Evolutionary conservation across 129 eudicot genomes (phyloP).

Genomic region (Arctium lappa): DNA sequence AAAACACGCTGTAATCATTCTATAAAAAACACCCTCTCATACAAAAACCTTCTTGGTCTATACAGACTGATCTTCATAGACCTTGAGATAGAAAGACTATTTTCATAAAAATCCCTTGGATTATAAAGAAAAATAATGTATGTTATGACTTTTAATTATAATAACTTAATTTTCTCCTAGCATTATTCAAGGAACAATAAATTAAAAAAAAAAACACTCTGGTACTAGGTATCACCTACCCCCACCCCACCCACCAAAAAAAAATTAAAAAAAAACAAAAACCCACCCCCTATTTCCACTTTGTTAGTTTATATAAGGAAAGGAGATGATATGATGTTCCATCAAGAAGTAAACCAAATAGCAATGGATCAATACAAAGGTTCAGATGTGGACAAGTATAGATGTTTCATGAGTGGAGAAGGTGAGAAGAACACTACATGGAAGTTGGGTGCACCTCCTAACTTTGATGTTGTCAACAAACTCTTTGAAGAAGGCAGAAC

Average conservation of each 20-base stretch:
- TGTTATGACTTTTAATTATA: no score
- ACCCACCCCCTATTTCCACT: not conserved
- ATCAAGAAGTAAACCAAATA: not conserved
- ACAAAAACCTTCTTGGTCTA: no score
- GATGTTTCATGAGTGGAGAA: constrained; percentile 60
- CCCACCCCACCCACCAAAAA: no score
- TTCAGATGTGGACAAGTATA: constrained; percentile 51
- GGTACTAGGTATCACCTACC: not conserved
- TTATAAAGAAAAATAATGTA: no score
- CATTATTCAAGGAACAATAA: no score
- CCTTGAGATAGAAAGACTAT: no score
- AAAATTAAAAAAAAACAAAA: no score
- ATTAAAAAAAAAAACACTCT: not conserved
- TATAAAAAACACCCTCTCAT: no score
- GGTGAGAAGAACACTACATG: constrained; percentile 72
- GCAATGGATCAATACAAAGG: constrained; percentile 36
- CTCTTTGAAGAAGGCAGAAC: constrained; percentile 91
- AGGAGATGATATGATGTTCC: not conserved
- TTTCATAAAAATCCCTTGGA: no score
- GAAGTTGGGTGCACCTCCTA: constrained; percentile 69
- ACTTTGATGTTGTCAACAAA: constrained; percentile 70
- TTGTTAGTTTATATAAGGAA: not conserved
- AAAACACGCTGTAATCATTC: no score
- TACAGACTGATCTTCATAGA: no score
- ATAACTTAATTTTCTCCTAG: no score